Evolutionary conservation across 139 green algal species (phyloP).

Genomic region (Astrephomene gubernaculifera): DNA sequence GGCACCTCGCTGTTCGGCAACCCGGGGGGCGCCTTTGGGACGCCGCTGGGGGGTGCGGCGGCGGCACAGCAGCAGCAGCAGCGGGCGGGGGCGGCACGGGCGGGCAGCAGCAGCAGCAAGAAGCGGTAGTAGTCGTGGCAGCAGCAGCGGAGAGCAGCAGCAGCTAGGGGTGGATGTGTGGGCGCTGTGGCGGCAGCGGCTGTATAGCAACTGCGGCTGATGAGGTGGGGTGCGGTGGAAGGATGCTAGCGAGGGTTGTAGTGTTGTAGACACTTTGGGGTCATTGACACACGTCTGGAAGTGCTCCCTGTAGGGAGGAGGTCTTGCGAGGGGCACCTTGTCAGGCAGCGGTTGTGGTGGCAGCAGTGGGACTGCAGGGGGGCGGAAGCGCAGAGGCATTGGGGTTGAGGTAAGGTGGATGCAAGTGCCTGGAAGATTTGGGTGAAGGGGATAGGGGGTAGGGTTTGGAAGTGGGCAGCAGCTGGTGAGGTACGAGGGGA

Average conservation of each 20-base stretch:
- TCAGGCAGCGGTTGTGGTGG: too few species aligned
- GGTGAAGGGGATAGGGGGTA: too few species aligned
- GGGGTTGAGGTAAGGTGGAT: too few species aligned
- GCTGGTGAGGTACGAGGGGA: too few species aligned
- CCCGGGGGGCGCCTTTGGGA: constrained; percentile 2
- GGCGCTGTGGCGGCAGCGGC: too few species aligned
- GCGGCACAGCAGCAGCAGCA: constrained; percentile 13
- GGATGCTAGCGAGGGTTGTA: background rate
- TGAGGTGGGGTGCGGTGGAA: background rate
- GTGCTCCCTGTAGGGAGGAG: too few species aligned
- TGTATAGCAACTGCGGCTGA: background rate
- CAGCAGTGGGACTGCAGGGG: too few species aligned
- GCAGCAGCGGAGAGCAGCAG: background rate
- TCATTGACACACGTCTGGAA: too few species aligned
- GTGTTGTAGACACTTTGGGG: background rate
- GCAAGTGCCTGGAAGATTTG: too few species aligned
- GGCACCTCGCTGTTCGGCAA: background rate
- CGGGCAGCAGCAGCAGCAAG: constrained; percentile 30
- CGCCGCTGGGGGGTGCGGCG: background rate
- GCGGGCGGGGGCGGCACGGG: background rate
- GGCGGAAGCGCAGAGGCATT: too few species aligned
- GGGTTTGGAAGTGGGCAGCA: too few species aligned
- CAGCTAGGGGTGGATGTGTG: background rate
- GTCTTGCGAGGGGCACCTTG: too few species aligned
- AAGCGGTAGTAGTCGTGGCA: constrained; percentile 3